These are phyloP conservation scores for Lactarius sanguifluus DNA, from an alignment of 768 basidiomycete genomes.

Conservation along the genomic window DNA sequence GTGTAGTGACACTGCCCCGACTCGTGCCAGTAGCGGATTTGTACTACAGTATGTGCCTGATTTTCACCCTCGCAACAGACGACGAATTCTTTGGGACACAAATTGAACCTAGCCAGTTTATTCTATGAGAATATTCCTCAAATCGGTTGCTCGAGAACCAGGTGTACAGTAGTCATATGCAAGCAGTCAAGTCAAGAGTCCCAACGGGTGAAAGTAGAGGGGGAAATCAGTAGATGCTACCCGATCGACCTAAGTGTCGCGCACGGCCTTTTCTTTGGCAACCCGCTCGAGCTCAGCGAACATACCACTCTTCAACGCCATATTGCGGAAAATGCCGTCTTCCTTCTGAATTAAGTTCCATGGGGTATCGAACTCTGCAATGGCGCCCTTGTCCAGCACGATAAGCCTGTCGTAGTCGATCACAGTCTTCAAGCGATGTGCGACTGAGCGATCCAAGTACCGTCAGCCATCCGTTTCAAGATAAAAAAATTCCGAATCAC, in stretches of 20 bases:
- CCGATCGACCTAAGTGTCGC: not conserved
- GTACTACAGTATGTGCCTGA: not conserved
- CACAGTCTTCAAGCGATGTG: constrained; percentile 73
- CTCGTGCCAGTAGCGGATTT: not conserved
- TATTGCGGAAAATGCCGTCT: constrained; percentile 49
- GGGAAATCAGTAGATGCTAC: not conserved
- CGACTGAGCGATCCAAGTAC: constrained; percentile 45
- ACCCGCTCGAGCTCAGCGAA: constrained; percentile 58
- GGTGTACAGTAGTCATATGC: not conserved
- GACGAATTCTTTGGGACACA: not conserved
- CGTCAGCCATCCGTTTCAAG: not conserved
- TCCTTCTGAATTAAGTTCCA: constrained; percentile 47
- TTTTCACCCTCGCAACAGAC: not conserved
- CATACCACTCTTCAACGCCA: constrained; percentile 63
- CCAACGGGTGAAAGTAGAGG: not conserved
- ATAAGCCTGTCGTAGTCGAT: constrained; percentile 81
- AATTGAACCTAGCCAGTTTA: not conserved
- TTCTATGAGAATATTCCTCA: not conserved
- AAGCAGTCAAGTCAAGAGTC: not conserved
- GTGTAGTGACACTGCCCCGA: not conserved
- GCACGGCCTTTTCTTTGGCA: constrained; percentile 46
- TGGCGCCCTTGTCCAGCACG: constrained; percentile 68
- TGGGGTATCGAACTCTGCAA: constrained; percentile 53
- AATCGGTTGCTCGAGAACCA: not conserved
- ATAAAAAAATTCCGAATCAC: constrained; percentile 42